Conservation (phyloP, 2,329 filamentous ascomycete species). For the Ophioceras dolichostomum region DNA sequence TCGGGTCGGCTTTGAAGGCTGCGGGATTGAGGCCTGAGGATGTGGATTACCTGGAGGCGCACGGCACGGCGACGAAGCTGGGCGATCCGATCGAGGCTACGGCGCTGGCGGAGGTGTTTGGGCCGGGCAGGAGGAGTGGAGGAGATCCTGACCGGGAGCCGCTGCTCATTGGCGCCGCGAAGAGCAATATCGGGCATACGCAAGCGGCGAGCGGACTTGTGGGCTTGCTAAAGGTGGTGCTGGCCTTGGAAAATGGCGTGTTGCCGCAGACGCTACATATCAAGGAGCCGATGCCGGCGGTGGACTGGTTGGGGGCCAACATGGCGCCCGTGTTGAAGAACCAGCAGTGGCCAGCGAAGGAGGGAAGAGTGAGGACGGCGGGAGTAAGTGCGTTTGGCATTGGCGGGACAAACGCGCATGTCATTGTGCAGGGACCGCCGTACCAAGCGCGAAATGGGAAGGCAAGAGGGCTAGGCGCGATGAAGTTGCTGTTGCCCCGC, state of each 20-base stretch:
- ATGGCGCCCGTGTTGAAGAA: no score
- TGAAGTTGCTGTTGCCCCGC: no score
- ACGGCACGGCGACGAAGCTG: constrained; percentile 22
- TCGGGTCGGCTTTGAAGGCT: constrained; percentile 7
- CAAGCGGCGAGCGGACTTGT: constrained; percentile 33
- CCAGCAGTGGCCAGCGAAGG: no score
- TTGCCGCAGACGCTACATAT: no score
- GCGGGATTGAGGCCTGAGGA: constrained; percentile 5
- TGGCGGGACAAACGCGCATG: no score
- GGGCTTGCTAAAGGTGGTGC: constrained; percentile 26
- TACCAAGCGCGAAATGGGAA: no score
- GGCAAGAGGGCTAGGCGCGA: no score
- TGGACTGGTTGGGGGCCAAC: no score
- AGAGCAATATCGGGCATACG: constrained; percentile 30
- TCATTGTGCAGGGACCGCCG: no score
- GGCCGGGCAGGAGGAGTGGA: constrained; percentile 11
- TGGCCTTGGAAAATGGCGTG: constrained; percentile 22
- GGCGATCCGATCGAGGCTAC: constrained; percentile 11
- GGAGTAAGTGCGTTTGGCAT: no score
- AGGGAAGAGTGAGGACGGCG: no score
- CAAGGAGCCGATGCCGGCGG: no score
- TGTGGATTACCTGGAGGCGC: constrained; percentile 23
- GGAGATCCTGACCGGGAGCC: background rate
- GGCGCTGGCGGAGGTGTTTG: constrained; percentile 1
- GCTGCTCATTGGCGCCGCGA: constrained; percentile 19